Percentiles rank a stretch among this genome's conserved stretches.
phyloP scores from a whole-genome alignment of 1,284 basidiomycete species.

The Testicularia cyperi region DNA sequence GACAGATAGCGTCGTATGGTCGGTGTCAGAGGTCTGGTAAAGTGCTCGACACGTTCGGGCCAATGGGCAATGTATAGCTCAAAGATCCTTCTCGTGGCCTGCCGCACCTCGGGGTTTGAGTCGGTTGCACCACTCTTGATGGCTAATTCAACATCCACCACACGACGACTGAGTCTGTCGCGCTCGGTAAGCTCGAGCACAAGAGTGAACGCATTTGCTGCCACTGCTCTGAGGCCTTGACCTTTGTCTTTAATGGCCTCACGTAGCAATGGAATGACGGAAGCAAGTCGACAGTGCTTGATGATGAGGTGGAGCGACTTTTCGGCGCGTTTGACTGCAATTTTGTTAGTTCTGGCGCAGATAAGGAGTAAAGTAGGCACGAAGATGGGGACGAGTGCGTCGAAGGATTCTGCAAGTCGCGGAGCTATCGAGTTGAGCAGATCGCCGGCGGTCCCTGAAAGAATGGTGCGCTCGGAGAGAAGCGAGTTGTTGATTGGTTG shows the following conservation, averaged over 20 bases:
- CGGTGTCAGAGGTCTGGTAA: conserved; percentile 62
- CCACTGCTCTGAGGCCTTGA: conserved; percentile 22
- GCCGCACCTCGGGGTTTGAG: conserved; percentile 63
- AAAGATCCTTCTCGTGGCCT: conserved; percentile 62
- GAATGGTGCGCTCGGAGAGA: conserved; percentile 63
- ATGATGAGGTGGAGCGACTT: conserved; percentile 62
- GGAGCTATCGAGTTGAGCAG: conserved; percentile 63
- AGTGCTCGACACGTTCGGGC: conserved; percentile 63
- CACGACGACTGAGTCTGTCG: conserved; percentile 46
- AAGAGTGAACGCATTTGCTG: conserved; percentile 23
- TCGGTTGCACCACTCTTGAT: conserved; percentile 62
- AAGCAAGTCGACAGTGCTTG: conserved; percentile 60
- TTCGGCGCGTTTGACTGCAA: conserved; percentile 63
- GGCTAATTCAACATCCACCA: conserved; percentile 60
- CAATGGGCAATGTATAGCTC: conserved; percentile 60
- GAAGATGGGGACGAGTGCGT: conserved; percentile 61
- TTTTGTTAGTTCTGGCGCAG: conserved; percentile 64
- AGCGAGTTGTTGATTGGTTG: conserved; percentile 50
- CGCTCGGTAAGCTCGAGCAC: conserved; percentile 58
- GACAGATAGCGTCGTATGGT: conserved; percentile 62
- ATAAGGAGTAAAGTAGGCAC: conserved; percentile 62
- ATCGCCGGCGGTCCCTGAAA: conserved; percentile 63
- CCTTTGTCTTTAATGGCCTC: conserved; percentile 62
- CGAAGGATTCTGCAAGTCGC: conserved; percentile 60
- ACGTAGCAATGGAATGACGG: conserved; percentile 59